These are phyloP conservation scores for Discostella stelligeroides DNA, from an alignment of 108 stramenopile species.

Conservation along the genomic window DNA sequence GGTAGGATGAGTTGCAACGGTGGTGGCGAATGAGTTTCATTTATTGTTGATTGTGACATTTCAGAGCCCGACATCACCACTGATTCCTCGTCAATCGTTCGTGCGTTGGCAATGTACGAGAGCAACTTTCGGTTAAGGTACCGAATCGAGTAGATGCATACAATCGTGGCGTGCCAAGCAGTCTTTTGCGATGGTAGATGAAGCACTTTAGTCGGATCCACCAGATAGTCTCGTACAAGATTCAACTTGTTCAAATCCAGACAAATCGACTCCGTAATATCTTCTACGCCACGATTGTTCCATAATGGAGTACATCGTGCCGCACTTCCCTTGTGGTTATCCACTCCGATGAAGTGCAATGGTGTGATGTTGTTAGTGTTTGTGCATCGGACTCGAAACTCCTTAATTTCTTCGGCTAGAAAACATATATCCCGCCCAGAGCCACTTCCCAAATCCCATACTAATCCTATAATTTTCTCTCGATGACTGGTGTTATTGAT, in stretches of 20 bases:
- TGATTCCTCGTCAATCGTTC: background rate
- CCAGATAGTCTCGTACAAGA: conserved; percentile 30
- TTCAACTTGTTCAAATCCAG: conserved; percentile 61
- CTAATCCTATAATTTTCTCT: conserved; percentile 8
- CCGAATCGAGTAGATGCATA: conserved; percentile 65
- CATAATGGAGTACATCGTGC: conserved; percentile 57
- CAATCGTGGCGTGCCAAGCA: conserved; percentile 5
- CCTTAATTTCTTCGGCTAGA: conserved; percentile 73
- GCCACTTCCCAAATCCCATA: conserved; percentile 83
- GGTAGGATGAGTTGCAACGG: conserved; percentile 22
- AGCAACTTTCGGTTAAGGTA: conserved; percentile 71
- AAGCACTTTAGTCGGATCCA: background rate
- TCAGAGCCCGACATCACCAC: background rate
- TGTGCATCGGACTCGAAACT: conserved; percentile 15
- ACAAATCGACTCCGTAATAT: conserved; percentile 43
- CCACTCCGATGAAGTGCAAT: conserved; percentile 61
- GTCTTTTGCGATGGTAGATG: background rate
- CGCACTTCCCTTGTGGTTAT: conserved; percentile 77
- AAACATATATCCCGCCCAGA: conserved; percentile 81
- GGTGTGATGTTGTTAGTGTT: conserved; percentile 17
- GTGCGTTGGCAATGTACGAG: conserved; percentile 33
- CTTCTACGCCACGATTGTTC: conserved; percentile 59
- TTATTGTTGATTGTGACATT: background rate
- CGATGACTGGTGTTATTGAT: background rate
- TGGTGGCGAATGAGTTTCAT: background rate